phyloP scores from a whole-genome alignment of 345 rosid genomes.

The Syzygium grande region DNA sequence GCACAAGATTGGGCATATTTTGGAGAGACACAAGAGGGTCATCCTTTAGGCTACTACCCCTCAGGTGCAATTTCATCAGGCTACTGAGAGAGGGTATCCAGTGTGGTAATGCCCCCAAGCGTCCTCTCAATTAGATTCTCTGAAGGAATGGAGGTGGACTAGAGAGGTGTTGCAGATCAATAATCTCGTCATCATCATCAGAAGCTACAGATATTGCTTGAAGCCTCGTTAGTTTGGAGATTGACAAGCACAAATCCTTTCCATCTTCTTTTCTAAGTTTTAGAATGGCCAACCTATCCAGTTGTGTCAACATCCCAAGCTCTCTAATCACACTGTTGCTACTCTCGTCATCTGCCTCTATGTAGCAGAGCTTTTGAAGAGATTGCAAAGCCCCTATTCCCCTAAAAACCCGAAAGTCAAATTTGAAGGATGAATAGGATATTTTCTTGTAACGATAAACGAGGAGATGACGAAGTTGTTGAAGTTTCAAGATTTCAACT shows the following conservation, averaged over 20 bases:
- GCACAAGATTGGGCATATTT: conserved; percentile 20
- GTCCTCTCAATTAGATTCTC: conserved; percentile 20
- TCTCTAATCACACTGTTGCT: conserved; percentile 5
- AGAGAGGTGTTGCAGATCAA: conserved; percentile 18
- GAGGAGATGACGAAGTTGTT: conserved; percentile 24
- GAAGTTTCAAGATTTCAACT: conserved; percentile 22
- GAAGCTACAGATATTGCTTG: conserved; percentile 23
- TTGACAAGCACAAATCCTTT: conserved; percentile 13
- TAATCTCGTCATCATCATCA: conserved; percentile 11
- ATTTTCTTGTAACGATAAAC: conserved; percentile 21
- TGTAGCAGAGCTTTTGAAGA: conserved; percentile 25
- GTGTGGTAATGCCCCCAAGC: conserved; percentile 12
- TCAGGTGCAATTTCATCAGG: conserved; percentile 15
- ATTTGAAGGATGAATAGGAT: conserved; percentile 12
- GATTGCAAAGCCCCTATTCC: conserved; percentile 20
- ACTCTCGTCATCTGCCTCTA: conserved; percentile 19
- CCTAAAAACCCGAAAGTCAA: conserved; percentile 14
- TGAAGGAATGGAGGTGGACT: conserved; percentile 24
- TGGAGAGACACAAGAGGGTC: conserved; percentile 21
- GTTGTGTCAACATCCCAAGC: conserved; percentile 28
- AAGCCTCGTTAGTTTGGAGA: conserved; percentile 16
- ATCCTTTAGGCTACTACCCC: conserved; percentile 13
- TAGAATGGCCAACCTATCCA: conserved; percentile 27
- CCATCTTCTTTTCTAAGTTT: conserved; percentile 32
- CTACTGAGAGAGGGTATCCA: conserved; percentile 20